phyloP scores from a whole-genome alignment of 176 grass and related monocot species.

The Oryza meyeriana region DNA sequence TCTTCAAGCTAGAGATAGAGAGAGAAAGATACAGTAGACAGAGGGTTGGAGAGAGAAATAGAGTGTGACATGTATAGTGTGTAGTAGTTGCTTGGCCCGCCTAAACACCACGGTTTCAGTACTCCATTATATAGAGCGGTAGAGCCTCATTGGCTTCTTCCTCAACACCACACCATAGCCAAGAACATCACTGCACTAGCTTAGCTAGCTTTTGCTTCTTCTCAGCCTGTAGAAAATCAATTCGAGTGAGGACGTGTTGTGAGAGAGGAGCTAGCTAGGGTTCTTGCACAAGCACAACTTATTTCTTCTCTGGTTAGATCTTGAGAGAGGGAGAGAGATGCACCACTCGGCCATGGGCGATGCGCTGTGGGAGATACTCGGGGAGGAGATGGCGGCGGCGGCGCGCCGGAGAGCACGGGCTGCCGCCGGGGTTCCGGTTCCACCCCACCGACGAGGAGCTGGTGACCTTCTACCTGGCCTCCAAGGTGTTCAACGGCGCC shows the following conservation, averaged over 20 bases:
- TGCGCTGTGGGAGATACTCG: constrained; percentile 67
- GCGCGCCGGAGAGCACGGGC: constrained; percentile 53
- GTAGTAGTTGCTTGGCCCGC: constrained; percentile 2
- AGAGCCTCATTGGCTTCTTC: neutral
- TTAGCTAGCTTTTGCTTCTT: neutral
- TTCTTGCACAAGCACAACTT: neutral
- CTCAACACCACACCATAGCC: constrained; percentile 31
- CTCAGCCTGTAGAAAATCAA: too few species aligned
- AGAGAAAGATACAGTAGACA: neutral
- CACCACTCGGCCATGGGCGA: constrained; percentile 62
- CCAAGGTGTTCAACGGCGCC: constrained; percentile 91
- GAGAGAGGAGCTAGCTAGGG: neutral
- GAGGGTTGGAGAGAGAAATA: neutral
- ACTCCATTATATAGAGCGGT: constrained; percentile 49
- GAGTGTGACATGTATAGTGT: neutral
- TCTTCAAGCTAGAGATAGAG: constrained; percentile 1
- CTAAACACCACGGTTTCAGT: constrained; percentile 44
- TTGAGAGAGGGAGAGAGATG: neutral
- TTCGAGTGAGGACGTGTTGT: neutral
- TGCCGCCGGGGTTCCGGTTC: constrained; percentile 92
- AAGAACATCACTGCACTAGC: constrained; percentile 1
- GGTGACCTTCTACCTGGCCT: constrained; percentile 83
- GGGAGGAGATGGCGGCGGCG: constrained; percentile 54
- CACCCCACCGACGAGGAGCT: constrained; percentile 98
- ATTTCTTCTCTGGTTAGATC: neutral